Evolutionary conservation across 2,329 filamentous ascomycete species (phyloP).

Genomic region (Fusarium cicatricum): DNA sequence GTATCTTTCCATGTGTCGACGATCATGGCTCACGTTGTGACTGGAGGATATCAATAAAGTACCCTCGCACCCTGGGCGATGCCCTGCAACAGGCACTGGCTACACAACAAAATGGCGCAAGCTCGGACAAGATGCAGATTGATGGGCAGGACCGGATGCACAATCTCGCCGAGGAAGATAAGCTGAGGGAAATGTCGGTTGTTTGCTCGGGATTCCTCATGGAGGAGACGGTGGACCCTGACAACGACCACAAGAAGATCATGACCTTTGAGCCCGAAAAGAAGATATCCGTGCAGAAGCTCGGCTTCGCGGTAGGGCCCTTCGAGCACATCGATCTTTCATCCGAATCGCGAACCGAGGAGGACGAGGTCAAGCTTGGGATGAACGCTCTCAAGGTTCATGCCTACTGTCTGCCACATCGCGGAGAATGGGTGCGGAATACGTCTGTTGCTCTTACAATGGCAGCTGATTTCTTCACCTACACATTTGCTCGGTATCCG

Average conservation of each 20-base stretch:
- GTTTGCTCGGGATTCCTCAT: conserved; percentile 90
- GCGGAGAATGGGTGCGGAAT: conserved; percentile 83
- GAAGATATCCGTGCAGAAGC: conserved; percentile 83
- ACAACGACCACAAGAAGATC: conserved; percentile 83
- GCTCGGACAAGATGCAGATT: conserved; percentile 49
- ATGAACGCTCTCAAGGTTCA: conserved; percentile 88
- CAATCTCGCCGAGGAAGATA: conserved; percentile 77
- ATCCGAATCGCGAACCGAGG: conserved; percentile 86
- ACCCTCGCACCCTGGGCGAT: conserved; percentile 86
- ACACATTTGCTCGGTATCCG: conserved; percentile 89
- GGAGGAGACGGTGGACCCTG: conserved; percentile 80
- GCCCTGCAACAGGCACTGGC: conserved; percentile 62
- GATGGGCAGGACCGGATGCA: conserved; percentile 52
- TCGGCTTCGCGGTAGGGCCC: conserved; percentile 92
- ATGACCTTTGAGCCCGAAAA: conserved; percentile 82
- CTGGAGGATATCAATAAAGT: conserved; percentile 90
- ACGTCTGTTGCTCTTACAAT: conserved; percentile 85
- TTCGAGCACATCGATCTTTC: conserved; percentile 91
- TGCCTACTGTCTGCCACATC: conserved; percentile 88
- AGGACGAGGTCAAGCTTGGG: conserved; percentile 90
- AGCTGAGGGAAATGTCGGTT: conserved; percentile 86
- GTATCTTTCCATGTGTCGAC: conserved; percentile 93
- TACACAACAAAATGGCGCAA: conserved; percentile 50
- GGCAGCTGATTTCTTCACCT: conserved; percentile 90
- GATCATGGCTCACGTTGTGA: conserved; percentile 81